A percentile compares a stretch with the other conserved stretches of the same genome.
Conservation (phyloP, 805 yeast genomes). For the Pichia manshurica region DNA sequence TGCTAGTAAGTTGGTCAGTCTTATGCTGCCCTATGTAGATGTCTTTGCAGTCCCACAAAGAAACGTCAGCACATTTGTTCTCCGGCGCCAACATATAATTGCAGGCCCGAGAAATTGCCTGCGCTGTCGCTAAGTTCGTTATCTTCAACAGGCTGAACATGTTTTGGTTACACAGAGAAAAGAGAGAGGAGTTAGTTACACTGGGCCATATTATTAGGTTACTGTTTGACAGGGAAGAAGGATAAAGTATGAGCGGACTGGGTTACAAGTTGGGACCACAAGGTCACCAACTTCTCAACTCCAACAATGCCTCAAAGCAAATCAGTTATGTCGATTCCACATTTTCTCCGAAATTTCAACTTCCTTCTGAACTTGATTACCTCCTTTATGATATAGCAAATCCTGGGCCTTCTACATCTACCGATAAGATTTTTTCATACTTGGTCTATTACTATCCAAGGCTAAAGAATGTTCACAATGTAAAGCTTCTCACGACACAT, state of each 20-base stretch:
- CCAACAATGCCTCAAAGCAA: too few relatives aligned
- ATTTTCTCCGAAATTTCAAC: not conserved
- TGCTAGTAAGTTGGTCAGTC: too few relatives aligned
- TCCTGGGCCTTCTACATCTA: conserved; percentile 31
- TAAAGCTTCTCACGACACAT: conserved; percentile 38
- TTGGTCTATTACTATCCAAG: conserved; percentile 47
- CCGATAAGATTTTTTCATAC: conserved; percentile 36
- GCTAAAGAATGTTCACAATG: conserved; percentile 42
- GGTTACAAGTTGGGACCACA: too few relatives aligned
- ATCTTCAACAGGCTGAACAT: not conserved
- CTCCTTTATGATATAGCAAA: conserved; percentile 39
- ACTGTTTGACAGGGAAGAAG: too few relatives aligned
- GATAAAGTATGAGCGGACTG: too few relatives aligned
- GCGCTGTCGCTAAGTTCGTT: not conserved
- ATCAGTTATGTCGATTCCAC: not conserved
- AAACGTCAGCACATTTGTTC: too few relatives aligned
- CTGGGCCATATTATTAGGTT: too few relatives aligned
- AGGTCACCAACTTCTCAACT: too few relatives aligned
- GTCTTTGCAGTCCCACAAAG: too few relatives aligned
- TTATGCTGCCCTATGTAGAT: too few relatives aligned
- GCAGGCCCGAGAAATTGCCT: not conserved
- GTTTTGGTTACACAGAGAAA: not conserved
- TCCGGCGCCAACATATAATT: not conserved
- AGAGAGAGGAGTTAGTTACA: too few relatives aligned
- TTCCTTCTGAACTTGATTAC: conserved; percentile 41